Evolutionary conservation across 805 yeast genomes (phyloP).

Genomic region (Sugiyamaella marilandica): DNA sequence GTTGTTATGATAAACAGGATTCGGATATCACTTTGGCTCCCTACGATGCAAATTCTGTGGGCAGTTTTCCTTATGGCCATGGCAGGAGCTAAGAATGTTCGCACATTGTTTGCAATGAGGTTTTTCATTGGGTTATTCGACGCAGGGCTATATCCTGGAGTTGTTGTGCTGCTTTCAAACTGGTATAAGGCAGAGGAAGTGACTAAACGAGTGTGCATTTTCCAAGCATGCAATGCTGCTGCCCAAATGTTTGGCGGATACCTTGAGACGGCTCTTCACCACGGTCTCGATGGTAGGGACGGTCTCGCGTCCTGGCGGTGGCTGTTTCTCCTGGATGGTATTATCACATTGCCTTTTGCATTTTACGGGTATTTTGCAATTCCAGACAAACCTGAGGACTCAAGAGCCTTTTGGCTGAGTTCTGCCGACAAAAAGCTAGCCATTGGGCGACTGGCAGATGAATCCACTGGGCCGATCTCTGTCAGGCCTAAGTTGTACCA

Average conservation of each 20-base stretch:
- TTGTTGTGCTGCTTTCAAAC: constrained; percentile 25
- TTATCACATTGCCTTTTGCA: no score
- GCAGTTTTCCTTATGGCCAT: constrained; percentile 16
- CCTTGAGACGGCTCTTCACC: constrained; percentile 43
- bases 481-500: not conserved
- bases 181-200: constrained; percentile 39
- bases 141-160: constrained; percentile 43
- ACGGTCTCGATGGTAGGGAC: constrained; percentile 35
- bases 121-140: constrained; percentile 47
- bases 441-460: no score
- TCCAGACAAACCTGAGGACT: not conserved
- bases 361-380: not conserved
- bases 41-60: constrained; percentile 3
- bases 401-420: no score
- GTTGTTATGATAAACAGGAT: no score
- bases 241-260: constrained; percentile 45
- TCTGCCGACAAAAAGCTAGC: no score
- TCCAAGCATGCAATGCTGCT: constrained; percentile 39
- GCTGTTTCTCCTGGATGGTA: constrained; percentile 46
- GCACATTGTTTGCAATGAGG: constrained; percentile 43
- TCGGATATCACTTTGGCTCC: constrained; percentile 36
- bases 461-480: not conserved
- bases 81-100: constrained; percentile 23
- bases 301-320: constrained; percentile 58
- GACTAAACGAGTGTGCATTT: constrained; percentile 30